Evolutionary conservation across 2,329 filamentous ascomycete genomes (phyloP).

Genomic region (Iodosphaeria phyllophila): DNA sequence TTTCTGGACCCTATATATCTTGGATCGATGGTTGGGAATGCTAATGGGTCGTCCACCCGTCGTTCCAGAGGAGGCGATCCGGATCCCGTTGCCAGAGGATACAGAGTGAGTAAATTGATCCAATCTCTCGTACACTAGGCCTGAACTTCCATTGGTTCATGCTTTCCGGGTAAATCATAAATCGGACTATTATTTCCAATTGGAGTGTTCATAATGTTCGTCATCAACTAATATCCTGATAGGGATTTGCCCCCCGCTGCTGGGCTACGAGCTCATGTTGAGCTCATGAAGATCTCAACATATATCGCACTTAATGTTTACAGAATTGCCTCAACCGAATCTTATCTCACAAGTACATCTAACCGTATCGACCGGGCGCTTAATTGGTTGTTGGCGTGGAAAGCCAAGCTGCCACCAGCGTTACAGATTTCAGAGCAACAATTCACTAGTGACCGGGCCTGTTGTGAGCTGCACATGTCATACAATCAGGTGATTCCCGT

Average conservation of each 20-base stretch:
- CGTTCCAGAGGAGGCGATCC: conserved; percentile 27
- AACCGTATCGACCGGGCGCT: conserved; percentile 20
- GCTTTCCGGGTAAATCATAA: too few species aligned
- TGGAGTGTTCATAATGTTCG: not conserved
- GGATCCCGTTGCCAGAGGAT: conserved; percentile 20
- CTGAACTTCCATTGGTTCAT: too few species aligned
- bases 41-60: conserved; percentile 28
- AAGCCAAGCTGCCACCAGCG: conserved; percentile 15
- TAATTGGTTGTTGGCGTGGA: conserved; percentile 22
- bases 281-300: conserved; percentile 26
- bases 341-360: conserved; percentile 8
- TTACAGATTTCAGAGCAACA: conserved; percentile 18
- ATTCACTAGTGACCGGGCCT: conserved; percentile 20
- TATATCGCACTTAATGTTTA: conserved; percentile 29
- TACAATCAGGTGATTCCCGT: conserved; percentile 20
- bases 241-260: conserved; percentile 23
- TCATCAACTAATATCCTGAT: not conserved
- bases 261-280: conserved; percentile 25
- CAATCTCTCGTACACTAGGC: too few species aligned
- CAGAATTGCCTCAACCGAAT: conserved; percentile 16
- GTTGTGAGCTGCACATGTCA: conserved; percentile 27
- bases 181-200: too few species aligned
- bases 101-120: conserved; percentile 16
- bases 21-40: conserved; percentile 29
- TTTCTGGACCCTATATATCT: conserved; percentile 33